Conservation (phyloP, 2,329 filamentous ascomycete genomes). For the Lasiodiplodia hormozganensis region DNA sequence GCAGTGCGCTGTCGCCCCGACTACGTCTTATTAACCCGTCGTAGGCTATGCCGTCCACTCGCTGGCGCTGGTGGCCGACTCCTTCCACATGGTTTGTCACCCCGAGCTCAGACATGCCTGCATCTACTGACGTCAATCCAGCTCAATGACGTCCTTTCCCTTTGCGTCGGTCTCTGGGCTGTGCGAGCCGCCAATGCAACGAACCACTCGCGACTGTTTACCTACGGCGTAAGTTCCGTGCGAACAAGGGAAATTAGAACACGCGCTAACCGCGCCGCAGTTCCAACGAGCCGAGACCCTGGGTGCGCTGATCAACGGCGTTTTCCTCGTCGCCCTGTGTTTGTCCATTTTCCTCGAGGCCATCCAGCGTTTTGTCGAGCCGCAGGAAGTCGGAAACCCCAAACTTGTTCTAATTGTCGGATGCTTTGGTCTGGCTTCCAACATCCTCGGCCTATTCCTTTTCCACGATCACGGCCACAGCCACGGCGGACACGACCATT, state of each 20-base stretch:
- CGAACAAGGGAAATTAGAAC: neutral
- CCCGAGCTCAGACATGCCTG: neutral
- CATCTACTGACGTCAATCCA: constrained; percentile 44
- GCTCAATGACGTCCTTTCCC: constrained; percentile 96
- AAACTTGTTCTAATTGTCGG: constrained; percentile 90
- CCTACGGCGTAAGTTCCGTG: constrained; percentile 76
- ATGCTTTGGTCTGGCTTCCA: constrained; percentile 82
- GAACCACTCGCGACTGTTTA: constrained; percentile 84
- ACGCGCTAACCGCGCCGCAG: constrained; percentile 51
- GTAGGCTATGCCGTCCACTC: constrained; percentile 83
- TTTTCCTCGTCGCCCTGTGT: constrained; percentile 95
- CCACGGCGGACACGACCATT: constrained; percentile 67
- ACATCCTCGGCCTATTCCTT: constrained; percentile 85
- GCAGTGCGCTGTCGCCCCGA: constrained; percentile 33
- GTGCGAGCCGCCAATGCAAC: constrained; percentile 86
- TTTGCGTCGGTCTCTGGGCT: constrained; percentile 92
- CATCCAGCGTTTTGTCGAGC: constrained; percentile 88
- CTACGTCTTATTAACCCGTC: constrained; percentile 27
- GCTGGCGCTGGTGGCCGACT: constrained; percentile 91
- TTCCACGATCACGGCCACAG: constrained; percentile 93
- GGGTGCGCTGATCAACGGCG: constrained; percentile 94
- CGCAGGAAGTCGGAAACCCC: constrained; percentile 84
- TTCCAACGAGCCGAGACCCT: constrained; percentile 98
- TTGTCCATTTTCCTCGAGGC: constrained; percentile 96
- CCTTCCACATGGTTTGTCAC: constrained; percentile 90